Evolutionary conservation across 768 basidiomycete species (phyloP).

Genomic region (Tephrocybe rancida): DNA sequence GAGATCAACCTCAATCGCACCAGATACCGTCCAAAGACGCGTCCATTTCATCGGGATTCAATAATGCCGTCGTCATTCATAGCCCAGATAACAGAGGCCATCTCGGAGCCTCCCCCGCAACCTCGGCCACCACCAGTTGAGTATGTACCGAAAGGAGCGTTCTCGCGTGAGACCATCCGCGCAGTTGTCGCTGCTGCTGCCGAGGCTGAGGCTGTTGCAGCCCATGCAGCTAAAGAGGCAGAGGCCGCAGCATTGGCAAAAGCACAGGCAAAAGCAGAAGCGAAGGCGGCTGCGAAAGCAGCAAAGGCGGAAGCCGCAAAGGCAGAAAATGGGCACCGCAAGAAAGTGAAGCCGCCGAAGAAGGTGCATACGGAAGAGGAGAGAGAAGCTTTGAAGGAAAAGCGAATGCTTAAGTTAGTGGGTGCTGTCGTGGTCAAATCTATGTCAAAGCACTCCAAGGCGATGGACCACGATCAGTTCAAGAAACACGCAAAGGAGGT

Average conservation of each 20-base stretch:
- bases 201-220: slow-evolving; percentile 31
- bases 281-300: slow-evolving; percentile 21
- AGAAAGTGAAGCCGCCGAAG: slow-evolving; percentile 38
- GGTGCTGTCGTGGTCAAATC: slow-evolving; percentile 89
- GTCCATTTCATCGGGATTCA: background rate
- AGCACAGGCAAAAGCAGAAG: slow-evolving; percentile 30
- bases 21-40: slow-evolving; percentile 2
- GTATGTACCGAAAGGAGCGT: slow-evolving; percentile 4
- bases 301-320: slow-evolving; percentile 25
- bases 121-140: background rate
- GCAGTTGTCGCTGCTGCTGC: slow-evolving; percentile 39
- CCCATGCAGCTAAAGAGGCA: slow-evolving; percentile 31
- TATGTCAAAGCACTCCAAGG: slow-evolving; percentile 86
- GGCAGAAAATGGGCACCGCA: slow-evolving; percentile 27
- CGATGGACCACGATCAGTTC: slow-evolving; percentile 80
- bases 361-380: slow-evolving; percentile 55
- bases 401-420: slow-evolving; percentile 78
- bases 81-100: too few relatives aligned
- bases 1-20: slow-evolving; percentile 9
- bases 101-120: background rate
- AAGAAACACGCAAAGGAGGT: slow-evolving; percentile 97
- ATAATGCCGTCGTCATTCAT: background rate
- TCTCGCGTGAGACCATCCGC: slow-evolving; percentile 28
- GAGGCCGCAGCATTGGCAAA: slow-evolving; percentile 29
- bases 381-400: slow-evolving; percentile 76